phyloP scores from a whole-genome alignment of 2,329 filamentous ascomycete species.

The Tolypocladium tundrense region DNA sequence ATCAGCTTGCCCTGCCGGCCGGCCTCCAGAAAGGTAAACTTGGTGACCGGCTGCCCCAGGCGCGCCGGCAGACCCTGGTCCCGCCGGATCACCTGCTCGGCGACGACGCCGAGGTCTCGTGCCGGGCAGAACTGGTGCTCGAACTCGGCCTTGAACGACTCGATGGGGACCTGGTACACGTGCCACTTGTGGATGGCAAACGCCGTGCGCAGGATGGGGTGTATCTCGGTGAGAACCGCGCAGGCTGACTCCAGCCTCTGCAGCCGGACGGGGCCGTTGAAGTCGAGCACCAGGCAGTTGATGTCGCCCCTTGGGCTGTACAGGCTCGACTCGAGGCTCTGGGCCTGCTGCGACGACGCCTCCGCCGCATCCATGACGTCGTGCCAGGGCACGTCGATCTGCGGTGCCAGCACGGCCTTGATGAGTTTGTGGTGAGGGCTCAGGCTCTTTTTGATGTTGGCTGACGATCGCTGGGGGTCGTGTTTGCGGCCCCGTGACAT shows the following conservation, averaged over 20 bases:
- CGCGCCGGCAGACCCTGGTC: slow-evolving; percentile 29
- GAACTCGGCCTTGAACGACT: slow-evolving; percentile 32
- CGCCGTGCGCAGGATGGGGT: slow-evolving; percentile 43
- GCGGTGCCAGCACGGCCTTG: slow-evolving; percentile 29
- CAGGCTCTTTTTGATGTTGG: slow-evolving; percentile 2
- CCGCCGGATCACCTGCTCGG: slow-evolving; percentile 30
- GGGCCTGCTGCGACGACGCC: slow-evolving; percentile 36
- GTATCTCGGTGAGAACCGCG: slow-evolving; percentile 29
- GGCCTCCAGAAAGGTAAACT: slow-evolving; percentile 39
- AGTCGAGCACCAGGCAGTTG: slow-evolving; percentile 36
- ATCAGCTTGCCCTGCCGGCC: slow-evolving; percentile 36
- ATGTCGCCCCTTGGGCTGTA: slow-evolving; percentile 32
- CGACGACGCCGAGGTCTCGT: slow-evolving; percentile 26
- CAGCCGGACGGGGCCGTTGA: slow-evolving; percentile 30
- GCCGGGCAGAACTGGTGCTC: slow-evolving; percentile 28
- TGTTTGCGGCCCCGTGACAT: neutral
- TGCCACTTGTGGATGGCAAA: slow-evolving; percentile 37
- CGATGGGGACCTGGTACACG: slow-evolving; percentile 38
- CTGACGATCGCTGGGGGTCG: neutral
- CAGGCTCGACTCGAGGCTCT: slow-evolving; percentile 37
- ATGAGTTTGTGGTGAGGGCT: slow-evolving; percentile 23
- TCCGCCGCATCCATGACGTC: slow-evolving; percentile 37
- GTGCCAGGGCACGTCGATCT: slow-evolving; percentile 28
- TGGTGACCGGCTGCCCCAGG: slow-evolving; percentile 34
- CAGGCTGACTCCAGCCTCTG: slow-evolving; percentile 37